Evolutionary conservation across 2,329 filamentous ascomycete species (phyloP).

Genomic region (Juglanconis oblonga): DNA sequence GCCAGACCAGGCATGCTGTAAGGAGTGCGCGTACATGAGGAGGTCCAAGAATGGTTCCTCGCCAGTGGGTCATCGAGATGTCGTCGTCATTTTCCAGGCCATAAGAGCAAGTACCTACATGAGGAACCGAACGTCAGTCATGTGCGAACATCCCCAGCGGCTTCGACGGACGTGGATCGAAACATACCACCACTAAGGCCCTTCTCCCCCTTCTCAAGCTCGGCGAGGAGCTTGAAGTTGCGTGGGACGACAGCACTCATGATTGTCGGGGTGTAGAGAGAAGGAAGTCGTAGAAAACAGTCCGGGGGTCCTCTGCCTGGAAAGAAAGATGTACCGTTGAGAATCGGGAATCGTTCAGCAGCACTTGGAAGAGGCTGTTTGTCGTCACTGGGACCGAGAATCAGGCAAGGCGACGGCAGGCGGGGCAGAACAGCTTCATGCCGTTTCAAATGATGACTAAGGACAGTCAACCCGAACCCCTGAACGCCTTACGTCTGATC

Average conservation of each 20-base stretch:
- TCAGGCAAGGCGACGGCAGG: background rate
- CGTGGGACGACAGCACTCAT: constrained; percentile 62
- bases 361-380: background rate
- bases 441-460: background rate
- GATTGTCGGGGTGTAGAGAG: background rate
- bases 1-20: background rate
- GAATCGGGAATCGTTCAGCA: background rate
- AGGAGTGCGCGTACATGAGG: constrained; percentile 66
- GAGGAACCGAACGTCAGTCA: background rate
- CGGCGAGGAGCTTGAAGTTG: constrained; percentile 94
- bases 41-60: constrained; percentile 93
- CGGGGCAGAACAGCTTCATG: background rate
- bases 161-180: background rate
- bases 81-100: constrained; percentile 93
- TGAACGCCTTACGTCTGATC: background rate
- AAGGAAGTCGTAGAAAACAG: background rate
- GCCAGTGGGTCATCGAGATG: constrained; percentile 97
- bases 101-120: constrained; percentile 88
- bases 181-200: constrained; percentile 79
- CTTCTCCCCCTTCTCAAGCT: constrained; percentile 99
- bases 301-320: background rate
- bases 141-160: no score
- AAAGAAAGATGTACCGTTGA: background rate
- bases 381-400: background rate
- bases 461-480: background rate